Base-by-base conservation (phyloP, 2,329 filamentous ascomycete species). In the Pezicula radicicola region DNA sequence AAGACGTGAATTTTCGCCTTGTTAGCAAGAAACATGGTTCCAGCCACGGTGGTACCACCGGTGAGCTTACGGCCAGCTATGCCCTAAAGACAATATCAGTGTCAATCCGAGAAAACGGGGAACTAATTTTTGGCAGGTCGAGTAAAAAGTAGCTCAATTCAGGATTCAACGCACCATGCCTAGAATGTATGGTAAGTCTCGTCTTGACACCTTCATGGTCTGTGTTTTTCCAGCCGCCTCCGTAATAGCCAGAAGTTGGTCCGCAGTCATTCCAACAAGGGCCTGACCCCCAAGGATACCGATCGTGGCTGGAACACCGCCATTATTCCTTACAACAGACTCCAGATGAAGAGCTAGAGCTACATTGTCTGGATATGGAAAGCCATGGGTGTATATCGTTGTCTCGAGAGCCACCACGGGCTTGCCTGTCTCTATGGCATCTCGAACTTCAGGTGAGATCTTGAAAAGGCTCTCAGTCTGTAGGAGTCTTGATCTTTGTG, bases 301-400 rank as follows among this genome's bases (percentile, higher is more conserved):
- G 66, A 97, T 89, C 3, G 95, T 96, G 28, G 94, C 94, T 3
- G 94, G 94, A 13, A 97, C 80, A 15, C 80, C 91, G 37, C 94
- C 94, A 69, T 91, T 81, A 39, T 78, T 75, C 43, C 94, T 87
- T 46, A 97, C 88, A 39, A 95, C 78, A 12, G 85, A 84, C 65
- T 97, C 90, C 54, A 97, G 81, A 44, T 87, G 80, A 18, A 83
- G 73, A 43, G 90, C 89, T 13, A 99, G 77, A 19, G 88, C 85
- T 39, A 87, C 72, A 61, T 89, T 90, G 27, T 87, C 81, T 0
- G 86, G 87, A 60, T 87, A 87, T 2, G 86, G 85, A 58, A 85
- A 88, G 77, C 91, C 92, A 72, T 99, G 94, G 1, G 94, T 99
- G 71, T 99, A 97, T 61, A 99, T 97, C 4, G 94, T 96, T 2